Evolutionary conservation across 495 filamentous ascomycete genomes (phyloP).

Genomic region (Hypoxylon trugodes): DNA sequence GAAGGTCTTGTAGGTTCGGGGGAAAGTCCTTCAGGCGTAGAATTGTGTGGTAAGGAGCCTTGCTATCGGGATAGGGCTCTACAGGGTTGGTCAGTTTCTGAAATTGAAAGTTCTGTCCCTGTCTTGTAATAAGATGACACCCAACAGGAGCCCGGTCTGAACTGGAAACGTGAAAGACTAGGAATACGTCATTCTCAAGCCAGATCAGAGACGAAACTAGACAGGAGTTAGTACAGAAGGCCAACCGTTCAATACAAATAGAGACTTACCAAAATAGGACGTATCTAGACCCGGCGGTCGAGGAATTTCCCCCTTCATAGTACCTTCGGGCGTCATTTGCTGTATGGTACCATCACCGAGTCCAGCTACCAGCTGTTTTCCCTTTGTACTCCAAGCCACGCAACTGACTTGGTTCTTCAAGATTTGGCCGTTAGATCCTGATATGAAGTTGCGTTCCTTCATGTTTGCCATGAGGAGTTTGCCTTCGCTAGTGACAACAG

Average conservation of each 20-base stretch:
- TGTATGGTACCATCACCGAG: constrained; percentile 79
- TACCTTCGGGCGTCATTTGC: constrained; percentile 85
- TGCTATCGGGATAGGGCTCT: constrained; percentile 70
- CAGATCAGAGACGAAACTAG: constrained; percentile 87
- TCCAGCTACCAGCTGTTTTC: constrained; percentile 92
- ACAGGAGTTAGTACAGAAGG: constrained; percentile 13
- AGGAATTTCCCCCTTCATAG: constrained; percentile 78
- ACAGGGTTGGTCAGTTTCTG: constrained; percentile 77
- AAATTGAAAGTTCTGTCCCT: constrained; percentile 66
- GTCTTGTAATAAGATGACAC: constrained; percentile 79
- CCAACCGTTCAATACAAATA: constrained; percentile 23
- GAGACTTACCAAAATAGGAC: constrained; percentile 71
- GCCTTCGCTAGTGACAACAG: constrained; percentile 80
- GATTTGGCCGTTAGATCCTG: constrained; percentile 68
- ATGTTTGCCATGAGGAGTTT: constrained; percentile 86
- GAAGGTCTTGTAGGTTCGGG: constrained; percentile 77
- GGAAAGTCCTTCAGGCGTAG: constrained; percentile 77
- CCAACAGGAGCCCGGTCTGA: constrained; percentile 66
- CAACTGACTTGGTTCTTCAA: constrained; percentile 81
- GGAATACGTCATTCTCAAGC: constrained; percentile 88
- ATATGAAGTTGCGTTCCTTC: constrained; percentile 65
- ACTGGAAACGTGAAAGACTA: constrained; percentile 74
- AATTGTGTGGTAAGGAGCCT: constrained; percentile 78
- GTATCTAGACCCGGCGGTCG: constrained; percentile 72
- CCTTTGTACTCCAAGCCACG: constrained; percentile 89